phyloP scores from a whole-genome alignment of 306 rosid genomes.

The Mucuna pruriens region DNA sequence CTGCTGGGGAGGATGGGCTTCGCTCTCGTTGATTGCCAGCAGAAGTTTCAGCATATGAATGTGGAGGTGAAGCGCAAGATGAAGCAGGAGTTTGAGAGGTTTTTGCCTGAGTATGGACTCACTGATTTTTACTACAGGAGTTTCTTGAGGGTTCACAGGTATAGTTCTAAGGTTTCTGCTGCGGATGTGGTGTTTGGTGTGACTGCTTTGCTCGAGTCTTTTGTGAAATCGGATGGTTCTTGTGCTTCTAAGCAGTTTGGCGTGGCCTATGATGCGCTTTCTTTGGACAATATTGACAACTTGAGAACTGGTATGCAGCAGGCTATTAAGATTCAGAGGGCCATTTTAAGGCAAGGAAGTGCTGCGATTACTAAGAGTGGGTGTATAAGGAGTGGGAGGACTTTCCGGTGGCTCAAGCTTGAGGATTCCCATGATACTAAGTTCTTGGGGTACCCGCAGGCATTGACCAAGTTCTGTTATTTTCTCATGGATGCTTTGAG shows the following conservation, averaged over 20 bases:
- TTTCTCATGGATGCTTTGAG: constrained; percentile 94
- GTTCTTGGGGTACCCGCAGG: constrained; percentile 89
- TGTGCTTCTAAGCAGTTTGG: constrained; percentile 86
- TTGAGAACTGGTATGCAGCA: constrained; percentile 87
- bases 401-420: constrained; percentile 90
- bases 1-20: constrained; percentile 95
- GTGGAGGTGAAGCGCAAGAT: constrained; percentile 84
- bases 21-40: constrained; percentile 91
- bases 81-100: constrained; percentile 79
- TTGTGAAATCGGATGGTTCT: constrained; percentile 72
- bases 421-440: constrained; percentile 77
- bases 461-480: constrained; percentile 88
- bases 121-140: constrained; percentile 90
- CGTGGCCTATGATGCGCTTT: constrained; percentile 85
- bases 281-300: constrained; percentile 74
- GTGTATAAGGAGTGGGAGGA: constrained; percentile 85
- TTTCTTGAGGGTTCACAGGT: constrained; percentile 75
- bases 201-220: constrained; percentile 92
- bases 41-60: constrained; percentile 92
- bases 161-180: constrained; percentile 87
- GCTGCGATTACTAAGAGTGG: constrained; percentile 80
- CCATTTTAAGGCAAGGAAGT: constrained; percentile 94
- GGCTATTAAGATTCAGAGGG: constrained; percentile 85
- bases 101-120: constrained; percentile 85
- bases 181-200: constrained; percentile 99